These are phyloP conservation scores for Neurospora sp. DNA, from an alignment of 495 filamentous ascomycete genomes.

Conservation along the genomic window DNA sequence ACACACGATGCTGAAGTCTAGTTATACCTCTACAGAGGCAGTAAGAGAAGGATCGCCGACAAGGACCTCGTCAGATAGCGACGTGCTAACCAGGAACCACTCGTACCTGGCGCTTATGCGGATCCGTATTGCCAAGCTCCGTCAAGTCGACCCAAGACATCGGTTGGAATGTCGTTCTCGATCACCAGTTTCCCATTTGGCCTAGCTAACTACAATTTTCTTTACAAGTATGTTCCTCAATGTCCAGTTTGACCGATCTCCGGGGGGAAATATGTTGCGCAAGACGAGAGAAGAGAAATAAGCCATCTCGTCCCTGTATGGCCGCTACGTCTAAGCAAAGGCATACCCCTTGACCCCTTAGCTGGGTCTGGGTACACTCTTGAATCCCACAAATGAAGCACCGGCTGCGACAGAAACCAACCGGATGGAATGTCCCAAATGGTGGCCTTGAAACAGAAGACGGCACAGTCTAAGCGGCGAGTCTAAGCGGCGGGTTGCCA, in stretches of 20 bases:
- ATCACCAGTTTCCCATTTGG: not conserved
- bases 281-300: not conserved
- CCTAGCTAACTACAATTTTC: not conserved
- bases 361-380: not conserved
- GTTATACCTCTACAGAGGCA: not conserved
- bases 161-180: not conserved
- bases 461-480: not conserved
- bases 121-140: not conserved
- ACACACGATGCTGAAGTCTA: too few relatives aligned
- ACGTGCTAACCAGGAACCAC: not conserved
- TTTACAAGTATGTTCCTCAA: not conserved
- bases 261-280: not conserved
- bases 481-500: not conserved
- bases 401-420: not conserved
- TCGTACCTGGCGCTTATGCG: not conserved
- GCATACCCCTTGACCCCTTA: not conserved
- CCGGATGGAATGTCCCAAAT: not conserved
- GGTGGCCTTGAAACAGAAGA: not conserved
- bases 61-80: not conserved
- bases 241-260: not conserved
- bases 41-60: not conserved
- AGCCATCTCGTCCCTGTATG: not conserved
- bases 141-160: not conserved
- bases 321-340: not conserved
- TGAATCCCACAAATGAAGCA: not conserved